Percentiles rank a stretch among this genome's conserved stretches.
phyloP scores from a whole-genome alignment of 148 eudicot genomes.

The Vaccinium vitisidaea region DNA sequence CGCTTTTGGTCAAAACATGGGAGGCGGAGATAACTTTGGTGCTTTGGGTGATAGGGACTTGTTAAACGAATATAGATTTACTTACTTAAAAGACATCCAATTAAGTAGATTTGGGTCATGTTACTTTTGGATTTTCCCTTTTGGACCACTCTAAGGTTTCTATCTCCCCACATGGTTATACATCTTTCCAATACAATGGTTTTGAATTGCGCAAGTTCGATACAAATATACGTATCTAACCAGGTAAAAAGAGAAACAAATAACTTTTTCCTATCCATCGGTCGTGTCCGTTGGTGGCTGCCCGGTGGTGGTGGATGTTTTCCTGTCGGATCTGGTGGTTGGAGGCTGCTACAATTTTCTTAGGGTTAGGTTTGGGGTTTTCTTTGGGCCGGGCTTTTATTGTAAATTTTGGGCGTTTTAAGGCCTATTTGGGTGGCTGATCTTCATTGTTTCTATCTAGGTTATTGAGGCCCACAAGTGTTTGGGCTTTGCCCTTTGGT shows the following conservation, averaged over 20 bases:
- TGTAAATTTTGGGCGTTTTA: no score
- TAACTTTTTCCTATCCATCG: background rate
- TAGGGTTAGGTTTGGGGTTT: no score
- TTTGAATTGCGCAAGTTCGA: background rate
- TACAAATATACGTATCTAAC: background rate
- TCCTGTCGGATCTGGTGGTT: no score
- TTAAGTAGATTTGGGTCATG: background rate
- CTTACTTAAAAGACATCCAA: background rate
- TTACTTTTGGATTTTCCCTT: background rate
- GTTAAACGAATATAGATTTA: no score
- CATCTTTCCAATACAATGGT: background rate
- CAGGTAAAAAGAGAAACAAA: background rate
- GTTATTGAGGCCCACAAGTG: no score
- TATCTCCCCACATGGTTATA: background rate
- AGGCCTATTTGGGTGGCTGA: no score
- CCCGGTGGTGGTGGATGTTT: no score
- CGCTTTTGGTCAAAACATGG: background rate
- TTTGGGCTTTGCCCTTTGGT: no score
- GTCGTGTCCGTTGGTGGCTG: no score
- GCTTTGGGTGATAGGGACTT: conserved; percentile 11
- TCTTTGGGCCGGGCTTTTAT: no score
- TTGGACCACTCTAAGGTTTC: conserved; percentile 8
- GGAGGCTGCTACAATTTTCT: no score
- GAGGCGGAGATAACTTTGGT: background rate
- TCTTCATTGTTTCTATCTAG: no score